phyloP scores from a whole-genome alignment of 1,284 basidiomycete genomes.

The Wolfiporia cocos region DNA sequence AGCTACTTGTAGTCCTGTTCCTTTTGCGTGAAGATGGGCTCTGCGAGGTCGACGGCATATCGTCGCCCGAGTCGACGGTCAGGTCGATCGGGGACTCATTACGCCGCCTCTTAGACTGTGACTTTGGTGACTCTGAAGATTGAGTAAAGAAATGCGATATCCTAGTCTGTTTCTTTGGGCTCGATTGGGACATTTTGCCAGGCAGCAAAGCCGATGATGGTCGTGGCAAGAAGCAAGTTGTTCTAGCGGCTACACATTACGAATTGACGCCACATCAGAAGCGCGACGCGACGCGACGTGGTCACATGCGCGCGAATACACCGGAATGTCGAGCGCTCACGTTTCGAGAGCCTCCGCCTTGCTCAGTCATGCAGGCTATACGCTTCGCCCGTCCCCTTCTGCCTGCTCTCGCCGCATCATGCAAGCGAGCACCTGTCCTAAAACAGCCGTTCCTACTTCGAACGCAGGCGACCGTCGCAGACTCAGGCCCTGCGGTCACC shows the following conservation, averaged over 20 bases:
- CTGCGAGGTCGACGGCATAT: too few species aligned
- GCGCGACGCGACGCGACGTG: too few species aligned
- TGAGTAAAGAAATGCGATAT: constrained; percentile 56
- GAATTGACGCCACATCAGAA: too few species aligned
- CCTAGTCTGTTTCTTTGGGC: constrained; percentile 23
- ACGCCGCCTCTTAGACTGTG: constrained; percentile 23
- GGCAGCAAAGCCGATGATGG: too few species aligned
- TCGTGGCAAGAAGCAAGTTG: too few species aligned
- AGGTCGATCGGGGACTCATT: constrained; percentile 44
- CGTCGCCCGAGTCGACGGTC: constrained; percentile 37
- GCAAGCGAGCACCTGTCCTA: neutral
- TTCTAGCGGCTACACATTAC: too few species aligned
- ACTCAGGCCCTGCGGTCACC: constrained; percentile 20
- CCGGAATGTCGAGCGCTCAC: too few species aligned
- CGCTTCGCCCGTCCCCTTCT: neutral
- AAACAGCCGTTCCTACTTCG: neutral
- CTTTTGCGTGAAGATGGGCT: too few species aligned
- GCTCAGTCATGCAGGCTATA: neutral
- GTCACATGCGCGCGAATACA: too few species aligned
- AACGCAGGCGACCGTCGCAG: constrained; percentile 16
- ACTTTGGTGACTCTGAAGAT: constrained; percentile 18
- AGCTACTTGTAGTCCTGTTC: constrained; percentile 21
- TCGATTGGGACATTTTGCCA: neutral
- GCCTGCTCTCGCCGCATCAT: neutral
- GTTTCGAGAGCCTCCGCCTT: too few species aligned